A percentile compares a stretch with the other conserved stretches of the same genome.
Evolutionary conservation across 768 basidiomycete species (phyloP).

Genomic region (Pleurotus citrinopileatus): DNA sequence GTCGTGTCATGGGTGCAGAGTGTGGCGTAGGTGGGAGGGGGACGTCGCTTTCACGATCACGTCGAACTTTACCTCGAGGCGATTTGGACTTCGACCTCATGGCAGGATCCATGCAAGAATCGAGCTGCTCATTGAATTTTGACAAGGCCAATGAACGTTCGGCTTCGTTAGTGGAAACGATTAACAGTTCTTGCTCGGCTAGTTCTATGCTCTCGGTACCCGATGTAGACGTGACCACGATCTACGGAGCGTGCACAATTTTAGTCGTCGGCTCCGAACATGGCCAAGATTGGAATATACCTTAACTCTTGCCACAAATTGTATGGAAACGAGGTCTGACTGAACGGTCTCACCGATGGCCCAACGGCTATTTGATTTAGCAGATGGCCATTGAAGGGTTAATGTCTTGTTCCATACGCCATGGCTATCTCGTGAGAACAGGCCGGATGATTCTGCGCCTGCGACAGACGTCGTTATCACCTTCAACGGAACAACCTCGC

Average conservation of each 20-base stretch:
- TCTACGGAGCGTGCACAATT: slow-evolving; percentile 25
- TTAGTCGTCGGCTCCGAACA: slow-evolving; percentile 1
- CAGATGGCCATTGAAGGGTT: slow-evolving; percentile 69
- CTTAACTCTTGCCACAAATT: slow-evolving; percentile 72
- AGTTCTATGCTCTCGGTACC: slow-evolving; percentile 71
- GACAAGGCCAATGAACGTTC: slow-evolving; percentile 65
- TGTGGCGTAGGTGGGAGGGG: slow-evolving; percentile 37
- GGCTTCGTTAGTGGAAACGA: slow-evolving; percentile 68
- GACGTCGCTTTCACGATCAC: slow-evolving; percentile 26
- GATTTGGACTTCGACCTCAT: slow-evolving; percentile 56
- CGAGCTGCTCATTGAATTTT: slow-evolving; percentile 49
- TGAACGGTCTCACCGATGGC: slow-evolving; percentile 76
- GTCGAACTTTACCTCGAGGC: slow-evolving; percentile 40
- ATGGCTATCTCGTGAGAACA: slow-evolving; percentile 50
- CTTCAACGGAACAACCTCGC: slow-evolving; percentile 29
- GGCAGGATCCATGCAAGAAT: slow-evolving; percentile 20
- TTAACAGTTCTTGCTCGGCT: slow-evolving; percentile 59
- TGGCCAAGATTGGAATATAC: slow-evolving; percentile 31
- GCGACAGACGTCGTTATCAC: slow-evolving; percentile 50
- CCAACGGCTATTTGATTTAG: slow-evolving; percentile 71
- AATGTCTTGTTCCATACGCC: slow-evolving; percentile 66
- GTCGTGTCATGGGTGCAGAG: slow-evolving; percentile 23
- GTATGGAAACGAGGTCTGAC: slow-evolving; percentile 60
- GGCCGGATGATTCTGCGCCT: slow-evolving; percentile 56
- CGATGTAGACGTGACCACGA: slow-evolving; percentile 48